Base-by-base conservation (phyloP, 2,329 filamentous ascomycete genomes). In the Coleophoma cylindrospora region DNA sequence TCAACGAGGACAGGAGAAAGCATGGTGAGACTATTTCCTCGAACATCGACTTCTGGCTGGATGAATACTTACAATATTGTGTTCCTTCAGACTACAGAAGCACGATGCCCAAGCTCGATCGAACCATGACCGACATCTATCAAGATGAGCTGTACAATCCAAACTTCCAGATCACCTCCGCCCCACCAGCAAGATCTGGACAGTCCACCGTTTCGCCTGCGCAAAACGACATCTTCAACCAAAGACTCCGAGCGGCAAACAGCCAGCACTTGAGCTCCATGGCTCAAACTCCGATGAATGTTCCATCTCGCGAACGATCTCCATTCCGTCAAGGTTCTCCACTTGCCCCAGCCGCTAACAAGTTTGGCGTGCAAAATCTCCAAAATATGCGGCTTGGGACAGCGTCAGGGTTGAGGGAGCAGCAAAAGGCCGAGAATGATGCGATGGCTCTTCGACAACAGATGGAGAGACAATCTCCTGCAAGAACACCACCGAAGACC, bases 101-200 rank as follows among this genome's bases (percentile, higher is more conserved):
- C 54, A 73, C 75, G 37, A 73, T 84, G 22, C 87, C 91, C 22
- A 94, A 92, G 69, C 79, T 95, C 56, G 86, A 91, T 58, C 80
- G 90, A 50, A 94, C 91, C 0, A 89, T 94, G 71, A 92, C 90
- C 15, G 90, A 95, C 63, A 79, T 89, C 45, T 92, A 88, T 63
- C 79, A 83, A 61, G 91, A 96, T 66, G 89, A 94, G 66, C 77
- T 95, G 1, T 95, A 89, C 74, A 91, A 86, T 59, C 85, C 87
- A 0, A 79, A 76, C 59, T 83, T 84, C 53, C 75, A 73, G 34
- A 75, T 84, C 61, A 79, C 79, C 0, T 76, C 80, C 0, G 71
- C 81, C 4, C 71, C 81, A 3, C 74, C 77, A 11, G 70, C 74
- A 9, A 72, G 74, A 44, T 63, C 68, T 64, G 55, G 65, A 66